Evolutionary conservation across 2,329 filamentous ascomycete genomes (phyloP), one percentile per base, ranked within the genome.

Genomic region (Didymosphaeria variabile): DNA sequence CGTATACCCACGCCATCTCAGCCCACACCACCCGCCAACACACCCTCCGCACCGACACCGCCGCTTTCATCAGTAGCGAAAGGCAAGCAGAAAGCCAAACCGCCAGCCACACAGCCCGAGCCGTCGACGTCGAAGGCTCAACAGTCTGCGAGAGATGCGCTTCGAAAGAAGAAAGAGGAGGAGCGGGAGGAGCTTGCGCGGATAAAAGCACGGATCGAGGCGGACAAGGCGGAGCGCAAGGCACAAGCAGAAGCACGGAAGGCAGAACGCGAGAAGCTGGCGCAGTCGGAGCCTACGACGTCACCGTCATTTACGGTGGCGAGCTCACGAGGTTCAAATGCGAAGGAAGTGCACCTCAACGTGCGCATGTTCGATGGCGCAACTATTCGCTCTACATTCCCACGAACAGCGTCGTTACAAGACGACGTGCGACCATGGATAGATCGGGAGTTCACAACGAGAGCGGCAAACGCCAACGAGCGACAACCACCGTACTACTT

Each of bases 331-430:
- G 70, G 70, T 17, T 72, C 73, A 8, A 72, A 72, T 64, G 57
- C 77, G 68, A 67, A 69, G 60, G 67, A 68, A 9, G 73, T 79
- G 13, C 69, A 73, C 19, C 81, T 97, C 1, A 92, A 95, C 70
- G 87, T 97, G 19, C 87, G 94, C 8, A 83, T 97, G 0, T 91
- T 96, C 59, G 93, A 97, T 72, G 94, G 94, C 10, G 90, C 89
- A 12, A 93, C 89, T 1, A 86, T 97, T 19, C 88, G 93, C 44
- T 86, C 84, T 3, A 88, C 86, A 19, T 97, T 97, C 76, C 81
- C 87, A 12, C 87, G 88, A 23, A 80, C 81, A 2, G 83, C 86
- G 7, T 91, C 86, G 0, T 83, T 97, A 3, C 78, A 82, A 7
- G 81, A 77, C 7, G 86, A 92, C 46, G 89, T 98, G 0, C 86